Conservation (phyloP, 164 flowering plant species). For the Nymphaea colorata region DNA sequence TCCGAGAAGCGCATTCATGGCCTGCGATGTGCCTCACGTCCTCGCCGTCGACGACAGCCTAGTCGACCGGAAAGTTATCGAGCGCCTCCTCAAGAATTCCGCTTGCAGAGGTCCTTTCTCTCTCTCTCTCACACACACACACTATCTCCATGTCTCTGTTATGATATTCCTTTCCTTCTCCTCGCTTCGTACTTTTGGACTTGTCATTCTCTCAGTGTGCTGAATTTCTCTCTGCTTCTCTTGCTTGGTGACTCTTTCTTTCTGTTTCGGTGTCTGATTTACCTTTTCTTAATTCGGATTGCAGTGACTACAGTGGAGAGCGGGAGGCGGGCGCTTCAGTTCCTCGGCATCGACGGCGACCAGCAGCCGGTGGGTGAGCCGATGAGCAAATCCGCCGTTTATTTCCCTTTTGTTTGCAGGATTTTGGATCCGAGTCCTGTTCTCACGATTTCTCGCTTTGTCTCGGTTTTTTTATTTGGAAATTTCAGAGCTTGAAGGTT, state of each 20-base stretch:
- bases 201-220: neutral
- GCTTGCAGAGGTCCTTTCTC: conserved; percentile 57
- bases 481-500: conserved; percentile 44
- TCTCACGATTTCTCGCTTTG: neutral
- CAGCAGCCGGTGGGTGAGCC: neutral
- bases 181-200: neutral
- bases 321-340: conserved; percentile 74
- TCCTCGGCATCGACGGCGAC: conserved; percentile 70
- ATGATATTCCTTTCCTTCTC: no score
- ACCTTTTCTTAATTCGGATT: conserved; percentile 1
- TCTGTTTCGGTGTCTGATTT: neutral
- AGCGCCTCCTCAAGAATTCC: conserved; percentile 62
- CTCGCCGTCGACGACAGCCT: conserved; percentile 93
- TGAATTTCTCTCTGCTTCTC: no score
- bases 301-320: conserved; percentile 96
- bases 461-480: neutral
- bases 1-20: neutral
- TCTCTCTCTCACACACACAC: no score
- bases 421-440: neutral
- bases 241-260: no score
- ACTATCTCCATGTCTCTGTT: neutral
- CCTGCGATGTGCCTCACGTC: conserved; percentile 31
- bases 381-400: neutral
- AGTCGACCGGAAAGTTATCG: conserved; percentile 82
- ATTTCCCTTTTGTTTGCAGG: neutral